phyloP scores from a whole-genome alignment of 2,329 filamentous ascomycete genomes.

The Cucurbitaria berberidis region DNA sequence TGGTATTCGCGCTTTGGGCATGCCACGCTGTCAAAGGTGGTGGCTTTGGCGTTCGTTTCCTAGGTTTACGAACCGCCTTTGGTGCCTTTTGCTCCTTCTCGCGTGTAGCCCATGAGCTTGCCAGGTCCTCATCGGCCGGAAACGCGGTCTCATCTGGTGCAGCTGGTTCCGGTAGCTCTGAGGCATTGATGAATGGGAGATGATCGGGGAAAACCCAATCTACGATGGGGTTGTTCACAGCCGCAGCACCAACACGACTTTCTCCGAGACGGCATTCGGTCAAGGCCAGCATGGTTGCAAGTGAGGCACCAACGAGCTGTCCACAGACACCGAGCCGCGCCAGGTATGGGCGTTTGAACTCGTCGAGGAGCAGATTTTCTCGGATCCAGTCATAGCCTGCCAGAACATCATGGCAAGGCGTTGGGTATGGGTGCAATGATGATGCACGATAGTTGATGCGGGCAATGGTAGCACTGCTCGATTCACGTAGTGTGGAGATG shows the following conservation, averaged over 20 bases:
- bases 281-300: conserved; percentile 57
- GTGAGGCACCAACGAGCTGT: conserved; percentile 55
- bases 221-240: conserved; percentile 55
- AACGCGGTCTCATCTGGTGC: conserved; percentile 39
- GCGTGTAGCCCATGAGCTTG: conserved; percentile 16
- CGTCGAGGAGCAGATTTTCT: conserved; percentile 43
- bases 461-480: conserved; percentile 50
- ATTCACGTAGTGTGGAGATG: conserved; percentile 44
- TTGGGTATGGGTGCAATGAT: conserved; percentile 49
- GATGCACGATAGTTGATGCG: conserved; percentile 55
- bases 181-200: conserved; percentile 24
- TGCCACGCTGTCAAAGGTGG: conserved; percentile 36
- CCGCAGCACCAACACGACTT: conserved; percentile 52
- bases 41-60: conserved; percentile 27
- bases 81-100: conserved; percentile 9
- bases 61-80: conserved; percentile 11
- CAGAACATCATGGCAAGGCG: conserved; percentile 56
- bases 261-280: conserved; percentile 55
- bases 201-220: conserved; percentile 56
- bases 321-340: conserved; percentile 54
- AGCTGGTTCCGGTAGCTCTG: conserved; percentile 38
- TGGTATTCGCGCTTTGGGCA: conserved; percentile 27
- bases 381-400: conserved; percentile 57
- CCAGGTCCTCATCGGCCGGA: conserved; percentile 38
- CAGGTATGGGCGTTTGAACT: conserved; percentile 24